A percentile compares a stretch with the other conserved stretches of the same genome.
phyloP scores from a whole-genome alignment of 495 filamentous ascomycete genomes.

The Neurospora cerealis region DNA sequence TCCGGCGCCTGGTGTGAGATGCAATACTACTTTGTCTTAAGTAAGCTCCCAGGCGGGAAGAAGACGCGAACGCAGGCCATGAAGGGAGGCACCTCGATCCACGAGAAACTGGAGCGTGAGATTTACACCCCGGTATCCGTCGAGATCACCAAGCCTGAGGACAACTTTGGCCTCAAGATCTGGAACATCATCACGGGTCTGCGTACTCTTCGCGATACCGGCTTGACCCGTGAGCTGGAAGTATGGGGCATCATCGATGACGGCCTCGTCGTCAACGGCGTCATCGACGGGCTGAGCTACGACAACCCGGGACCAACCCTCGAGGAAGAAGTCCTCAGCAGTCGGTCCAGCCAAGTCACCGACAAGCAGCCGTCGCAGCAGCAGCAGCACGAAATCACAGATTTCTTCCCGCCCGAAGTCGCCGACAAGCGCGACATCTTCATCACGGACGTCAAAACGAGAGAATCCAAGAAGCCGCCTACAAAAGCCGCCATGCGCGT shows the following conservation, averaged over 20 bases:
- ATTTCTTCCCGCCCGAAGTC: constrained; percentile 6
- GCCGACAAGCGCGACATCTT: constrained; percentile 43
- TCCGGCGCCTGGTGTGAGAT: constrained; percentile 92
- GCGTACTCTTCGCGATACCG: constrained; percentile 61
- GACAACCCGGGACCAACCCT: constrained; percentile 61
- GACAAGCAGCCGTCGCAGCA: constrained; percentile 12
- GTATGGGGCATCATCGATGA: constrained; percentile 77
- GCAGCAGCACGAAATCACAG: constrained; percentile 15
- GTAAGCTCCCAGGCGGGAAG: constrained; percentile 53
- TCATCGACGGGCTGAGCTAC: constrained; percentile 82
- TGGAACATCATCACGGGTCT: constrained; percentile 93
- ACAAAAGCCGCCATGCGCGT: constrained; percentile 59
- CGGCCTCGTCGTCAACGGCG: constrained; percentile 73
- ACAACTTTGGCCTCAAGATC: constrained; percentile 68
- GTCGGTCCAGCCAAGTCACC: constrained; percentile 13
- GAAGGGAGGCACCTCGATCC: constrained; percentile 66
- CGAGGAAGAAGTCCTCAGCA: constrained; percentile 41
- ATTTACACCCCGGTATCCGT: constrained; percentile 68
- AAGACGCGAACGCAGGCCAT: constrained; percentile 70
- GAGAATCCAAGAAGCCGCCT: constrained; percentile 51
- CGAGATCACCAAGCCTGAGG: constrained; percentile 64
- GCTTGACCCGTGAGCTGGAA: constrained; percentile 80
- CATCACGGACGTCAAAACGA: constrained; percentile 84
- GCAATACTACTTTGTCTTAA: constrained; percentile 82
- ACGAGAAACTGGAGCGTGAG: constrained; percentile 76